A percentile compares a stretch with the other conserved stretches of the same genome.
Conservation (phyloP, 495 filamentous ascomycete genomes). For the Neurospora tetraspora region DNA sequence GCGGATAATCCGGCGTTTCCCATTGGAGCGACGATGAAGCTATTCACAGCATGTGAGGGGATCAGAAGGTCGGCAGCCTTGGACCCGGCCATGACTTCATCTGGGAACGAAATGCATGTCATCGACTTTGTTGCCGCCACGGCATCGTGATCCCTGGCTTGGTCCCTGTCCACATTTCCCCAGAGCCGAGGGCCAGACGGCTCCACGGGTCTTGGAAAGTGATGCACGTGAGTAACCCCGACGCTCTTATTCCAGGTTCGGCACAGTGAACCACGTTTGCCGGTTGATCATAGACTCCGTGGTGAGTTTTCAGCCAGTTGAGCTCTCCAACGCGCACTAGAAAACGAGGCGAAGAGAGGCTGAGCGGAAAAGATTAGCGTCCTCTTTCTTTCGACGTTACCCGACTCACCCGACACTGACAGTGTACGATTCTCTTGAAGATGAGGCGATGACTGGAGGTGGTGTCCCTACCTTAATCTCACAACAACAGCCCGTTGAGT, state of each 20-base stretch:
- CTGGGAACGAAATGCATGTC: neutral
- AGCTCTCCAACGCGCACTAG: neutral
- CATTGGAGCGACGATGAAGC: constrained; percentile 1
- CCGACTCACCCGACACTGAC: neutral
- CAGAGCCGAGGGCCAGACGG: neutral
- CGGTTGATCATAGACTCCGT: neutral
- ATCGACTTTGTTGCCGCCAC: neutral
- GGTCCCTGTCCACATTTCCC: neutral
- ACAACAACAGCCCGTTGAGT: neutral
- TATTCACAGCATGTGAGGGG: constrained; percentile 4
- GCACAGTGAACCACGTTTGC: neutral
- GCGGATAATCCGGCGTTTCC: neutral
- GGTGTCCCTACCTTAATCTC: neutral
- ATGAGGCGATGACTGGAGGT: neutral
- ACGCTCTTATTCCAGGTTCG: neutral
- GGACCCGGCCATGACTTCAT: neutral
- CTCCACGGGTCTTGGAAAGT: neutral
- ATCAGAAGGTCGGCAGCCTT: neutral
- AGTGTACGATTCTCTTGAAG: neutral
- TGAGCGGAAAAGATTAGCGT: neutral
- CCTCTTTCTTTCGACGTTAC: neutral
- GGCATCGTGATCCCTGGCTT: neutral
- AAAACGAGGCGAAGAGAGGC: neutral
- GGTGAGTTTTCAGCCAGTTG: neutral
- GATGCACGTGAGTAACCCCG: neutral